Conservation (phyloP, 225 moss, liverwort and hornwort species). For the Physcomitrium patens region DNA sequence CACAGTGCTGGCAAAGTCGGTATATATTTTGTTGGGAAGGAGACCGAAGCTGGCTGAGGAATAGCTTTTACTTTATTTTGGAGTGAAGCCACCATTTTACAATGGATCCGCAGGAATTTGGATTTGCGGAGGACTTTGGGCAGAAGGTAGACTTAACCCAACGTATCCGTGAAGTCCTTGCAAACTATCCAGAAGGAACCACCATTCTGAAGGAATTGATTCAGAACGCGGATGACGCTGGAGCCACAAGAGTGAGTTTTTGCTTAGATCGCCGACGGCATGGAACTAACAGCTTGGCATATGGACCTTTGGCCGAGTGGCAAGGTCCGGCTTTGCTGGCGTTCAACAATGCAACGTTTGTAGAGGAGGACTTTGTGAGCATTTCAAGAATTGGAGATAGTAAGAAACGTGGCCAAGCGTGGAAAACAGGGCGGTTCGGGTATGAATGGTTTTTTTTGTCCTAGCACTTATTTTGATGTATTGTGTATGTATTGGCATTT, state of each 20-base stretch:
- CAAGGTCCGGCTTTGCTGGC: slow-evolving; percentile 88
- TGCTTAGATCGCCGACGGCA: slow-evolving; percentile 83
- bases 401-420: slow-evolving; percentile 85
- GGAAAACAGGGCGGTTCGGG: slow-evolving; percentile 96
- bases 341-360: slow-evolving; percentile 73
- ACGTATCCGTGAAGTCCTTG: slow-evolving; percentile 79
- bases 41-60: slow-evolving; percentile 47
- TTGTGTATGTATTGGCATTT: not conserved
- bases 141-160: slow-evolving; percentile 93
- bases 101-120: slow-evolving; percentile 61
- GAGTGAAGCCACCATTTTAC: slow-evolving; percentile 26
- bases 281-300: slow-evolving; percentile 71
- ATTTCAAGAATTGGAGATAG: slow-evolving; percentile 92
- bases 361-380: slow-evolving; percentile 89
- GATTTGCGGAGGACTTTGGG: slow-evolving; percentile 90
- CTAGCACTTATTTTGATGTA: not conserved
- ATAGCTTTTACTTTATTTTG: slow-evolving; percentile 1
- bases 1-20: slow-evolving; percentile 28
- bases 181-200: slow-evolving; percentile 90
- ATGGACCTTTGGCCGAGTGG: slow-evolving; percentile 80
- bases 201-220: slow-evolving; percentile 91
- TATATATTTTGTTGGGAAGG: slow-evolving; percentile 30
- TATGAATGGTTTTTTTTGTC: slow-evolving; percentile 36
- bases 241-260: slow-evolving; percentile 71
- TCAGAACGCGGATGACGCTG: slow-evolving; percentile 90